Evolutionary conservation across 352 stramenopile genomes (phyloP), one percentile per base, ranked within the genome.

Genomic region (Pythium coloratum): DNA sequence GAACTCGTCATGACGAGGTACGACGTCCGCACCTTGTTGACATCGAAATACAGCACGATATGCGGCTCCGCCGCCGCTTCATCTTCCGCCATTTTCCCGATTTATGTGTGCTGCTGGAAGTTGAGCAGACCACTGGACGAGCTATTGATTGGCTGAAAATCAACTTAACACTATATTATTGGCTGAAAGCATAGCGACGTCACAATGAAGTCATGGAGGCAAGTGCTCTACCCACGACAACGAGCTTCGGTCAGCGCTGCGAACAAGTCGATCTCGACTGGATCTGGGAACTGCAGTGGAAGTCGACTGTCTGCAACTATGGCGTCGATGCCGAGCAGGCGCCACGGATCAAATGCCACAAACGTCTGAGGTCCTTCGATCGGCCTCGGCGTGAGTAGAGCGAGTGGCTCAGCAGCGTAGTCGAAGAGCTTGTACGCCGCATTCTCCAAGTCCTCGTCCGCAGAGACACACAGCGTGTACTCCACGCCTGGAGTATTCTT

Each of bases 21-120:
- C 47, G 42, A 33, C 24, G 44, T n/a, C 24, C 55, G 20, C 12
- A 90, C 84, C 77, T 93, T 93, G 67, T 93, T 93, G 46, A 93
- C 83, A 62, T 93, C 85, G 59, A 93, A 88, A 65, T 89, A 92
- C 49, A 93, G 73, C 71, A 93, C 54, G 58, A 91, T 53, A 50
- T 91, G 83, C 32, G 73, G 77, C 24, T 66, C 57, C 32, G 12
- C 9, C 28, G 7, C 33, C 5, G 0, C 40, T 6, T 6, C 30
- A 47, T 32, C 26, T n/a, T 51, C 30, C 6, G 32, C 54, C 56
- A 60, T 68, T 53, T 62, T 70, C 26, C 20, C 46, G 16, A 8
- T 3, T 30, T 18, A 33, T 10, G 33, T 24, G 34, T 14, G 6
- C 4, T 14, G 1, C 24, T 33, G 32, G 20, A 26, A 30, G 28